Evolutionary conservation across 495 filamentous ascomycete species (phyloP).

Genomic region (Durotheca rogersii): DNA sequence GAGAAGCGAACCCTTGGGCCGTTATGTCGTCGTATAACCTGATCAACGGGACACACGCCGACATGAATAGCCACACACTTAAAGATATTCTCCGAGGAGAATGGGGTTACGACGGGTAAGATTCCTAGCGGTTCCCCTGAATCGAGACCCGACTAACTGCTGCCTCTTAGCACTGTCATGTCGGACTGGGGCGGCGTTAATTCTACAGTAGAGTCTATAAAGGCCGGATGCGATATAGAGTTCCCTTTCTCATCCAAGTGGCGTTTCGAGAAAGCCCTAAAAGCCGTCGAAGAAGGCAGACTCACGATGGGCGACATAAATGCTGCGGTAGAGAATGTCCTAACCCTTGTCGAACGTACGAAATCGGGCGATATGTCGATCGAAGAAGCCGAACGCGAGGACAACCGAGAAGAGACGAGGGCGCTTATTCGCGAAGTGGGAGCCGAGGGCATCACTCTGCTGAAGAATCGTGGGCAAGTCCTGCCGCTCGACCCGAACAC

Average conservation of each 20-base stretch:
- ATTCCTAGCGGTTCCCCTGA: conserved; percentile 18
- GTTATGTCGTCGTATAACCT: conserved; percentile 86
- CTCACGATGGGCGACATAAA: conserved; percentile 52
- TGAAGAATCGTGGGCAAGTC: conserved; percentile 70
- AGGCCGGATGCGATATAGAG: conserved; percentile 74
- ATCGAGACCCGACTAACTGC: conserved; percentile 22
- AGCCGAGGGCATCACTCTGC: conserved; percentile 70
- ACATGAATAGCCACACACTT: conserved; percentile 69
- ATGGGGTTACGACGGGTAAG: conserved; percentile 71
- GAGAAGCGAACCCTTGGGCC: conserved; percentile 76
- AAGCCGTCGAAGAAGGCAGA: conserved; percentile 62
- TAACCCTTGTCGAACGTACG: conserved; percentile 66
- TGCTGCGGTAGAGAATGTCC: conserved; percentile 60
- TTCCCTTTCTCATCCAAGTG: conserved; percentile 74
- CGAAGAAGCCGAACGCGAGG: conserved; percentile 60
- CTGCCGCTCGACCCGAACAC: conserved; percentile 67
- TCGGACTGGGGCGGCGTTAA: conserved; percentile 75
- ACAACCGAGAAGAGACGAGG: conserved; percentile 66
- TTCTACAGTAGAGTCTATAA: conserved; percentile 67
- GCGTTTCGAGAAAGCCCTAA: conserved; percentile 65
- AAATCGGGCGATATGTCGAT: conserved; percentile 61
- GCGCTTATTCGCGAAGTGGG: conserved; percentile 68
- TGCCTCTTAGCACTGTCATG: conserved; percentile 59
- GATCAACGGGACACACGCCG: conserved; percentile 76
- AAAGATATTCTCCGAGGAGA: conserved; percentile 73